Conservation (phyloP, 2,329 filamentous ascomycete species). For the Aspergillus phoenicis region DNA sequence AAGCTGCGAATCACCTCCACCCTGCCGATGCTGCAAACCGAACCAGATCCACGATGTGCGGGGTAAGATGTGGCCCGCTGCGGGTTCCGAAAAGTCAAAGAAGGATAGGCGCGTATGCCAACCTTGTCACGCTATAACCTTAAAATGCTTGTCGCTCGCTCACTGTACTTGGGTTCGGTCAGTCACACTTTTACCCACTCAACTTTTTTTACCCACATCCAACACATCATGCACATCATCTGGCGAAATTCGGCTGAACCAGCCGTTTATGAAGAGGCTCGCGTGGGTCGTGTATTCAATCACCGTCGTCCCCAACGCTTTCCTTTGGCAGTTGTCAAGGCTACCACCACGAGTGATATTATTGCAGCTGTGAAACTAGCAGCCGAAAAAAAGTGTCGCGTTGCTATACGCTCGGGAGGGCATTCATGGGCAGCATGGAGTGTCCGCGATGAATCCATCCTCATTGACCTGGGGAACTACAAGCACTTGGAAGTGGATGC, state of each 20-base stretch:
- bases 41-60: neutral
- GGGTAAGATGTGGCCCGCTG: neutral
- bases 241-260: conserved; percentile 24
- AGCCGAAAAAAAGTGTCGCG: conserved; percentile 34
- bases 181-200: too few species aligned
- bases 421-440: conserved; percentile 55
- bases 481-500: conserved; percentile 46
- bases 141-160: neutral
- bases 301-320: conserved; percentile 42
- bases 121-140: neutral
- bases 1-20: neutral
- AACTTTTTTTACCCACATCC: neutral
- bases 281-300: conserved; percentile 52
- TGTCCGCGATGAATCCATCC: conserved; percentile 51
- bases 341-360: conserved; percentile 40
- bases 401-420: conserved; percentile 54
- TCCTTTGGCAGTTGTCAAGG: conserved; percentile 48
- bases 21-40: neutral
- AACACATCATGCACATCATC: conserved; percentile 24
- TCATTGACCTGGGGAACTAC: conserved; percentile 47
- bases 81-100: neutral
- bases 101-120: neutral
- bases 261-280: conserved; percentile 40
- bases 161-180: too few species aligned
- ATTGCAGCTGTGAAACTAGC: conserved; percentile 45